Base-by-base conservation (phyloP, 495 filamentous ascomycete species). In the Paragyromitra xinjiangensis region DNA sequence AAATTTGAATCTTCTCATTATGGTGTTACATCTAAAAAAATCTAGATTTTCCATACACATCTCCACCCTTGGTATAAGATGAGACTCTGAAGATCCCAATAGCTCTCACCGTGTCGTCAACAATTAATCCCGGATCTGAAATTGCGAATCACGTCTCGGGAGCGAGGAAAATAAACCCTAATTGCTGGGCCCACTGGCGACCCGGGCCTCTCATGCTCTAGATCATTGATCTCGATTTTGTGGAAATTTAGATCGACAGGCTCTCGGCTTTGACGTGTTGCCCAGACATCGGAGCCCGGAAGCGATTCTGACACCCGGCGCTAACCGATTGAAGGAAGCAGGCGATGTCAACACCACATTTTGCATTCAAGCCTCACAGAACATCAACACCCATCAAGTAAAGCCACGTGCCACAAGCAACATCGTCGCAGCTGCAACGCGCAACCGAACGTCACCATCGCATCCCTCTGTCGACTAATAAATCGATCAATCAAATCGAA, bases 341-440 rank as follows among this genome's bases (percentile, higher is more conserved):
- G 39, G 66, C 73, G 59, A 73, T 73, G 68, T 77, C 74, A 76
- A 76, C 73, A 76, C 66, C 73, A 69, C 56, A 75, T 45, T 59
- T 59, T 40, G 14, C 22, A 69, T 11, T 45, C 40, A 29, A 59
- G 51, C 22, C 68, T 59, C 68, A 29, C 6, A 7, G 39, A n/a
- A 59, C 56, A 5, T 34, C 51, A 19, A 48, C 55, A 16, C 56
- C 56, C 59, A 61, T 37, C 37, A 19, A 8, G 51, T 64, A 59
- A 77, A 73, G 74, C 74, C 74, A 77, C 74, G 69, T 77, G 69
- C 74, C 62, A 40, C 69, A 77, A 77, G 42, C n/a, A 39, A 5
- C 39, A 26, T 56, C 45, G 11, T 45, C 14, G 61, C 50, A 11
- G 61, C 45, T 42, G 53, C 37, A 68, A 70, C 44, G 58, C 19